Conservation (phyloP, 2,329 filamentous ascomycete species). For the Macroventuria anomochaeta region DNA sequence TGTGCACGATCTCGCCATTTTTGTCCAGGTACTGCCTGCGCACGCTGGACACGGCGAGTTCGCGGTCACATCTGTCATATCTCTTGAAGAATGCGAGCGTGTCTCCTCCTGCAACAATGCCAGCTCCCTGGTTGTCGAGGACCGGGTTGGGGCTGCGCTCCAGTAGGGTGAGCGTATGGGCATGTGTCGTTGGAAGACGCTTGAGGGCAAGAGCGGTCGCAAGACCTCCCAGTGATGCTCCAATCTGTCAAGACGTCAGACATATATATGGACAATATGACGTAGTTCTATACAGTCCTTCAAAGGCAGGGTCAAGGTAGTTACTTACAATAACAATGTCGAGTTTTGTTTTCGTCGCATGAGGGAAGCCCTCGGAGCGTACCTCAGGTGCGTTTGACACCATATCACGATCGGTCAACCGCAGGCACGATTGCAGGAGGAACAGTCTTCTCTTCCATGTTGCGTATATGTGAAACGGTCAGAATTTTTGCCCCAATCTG, state of each 20-base stretch:
- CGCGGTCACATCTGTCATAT: conserved; percentile 33
- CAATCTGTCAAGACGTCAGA: conserved; percentile 29
- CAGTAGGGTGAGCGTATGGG: conserved; percentile 38
- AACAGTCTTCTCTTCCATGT: background rate
- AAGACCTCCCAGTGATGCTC: conserved; percentile 40
- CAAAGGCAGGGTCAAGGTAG: background rate
- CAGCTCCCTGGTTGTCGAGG: conserved; percentile 44
- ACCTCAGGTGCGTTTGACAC: conserved; percentile 6
- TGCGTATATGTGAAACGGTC: conserved; percentile 2
- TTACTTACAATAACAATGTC: conserved; percentile 36
- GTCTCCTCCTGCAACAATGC: conserved; percentile 42
- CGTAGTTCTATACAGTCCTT: background rate
- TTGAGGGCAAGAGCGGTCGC: conserved; percentile 38
- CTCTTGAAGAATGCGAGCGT: conserved; percentile 39
- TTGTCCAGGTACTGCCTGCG: conserved; percentile 38
- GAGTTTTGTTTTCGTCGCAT: conserved; percentile 26
- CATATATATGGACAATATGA: background rate
- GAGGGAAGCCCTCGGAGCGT: conserved; percentile 21
- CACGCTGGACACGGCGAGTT: conserved; percentile 35
- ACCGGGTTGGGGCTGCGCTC: conserved; percentile 40
- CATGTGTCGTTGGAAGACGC: conserved; percentile 30
- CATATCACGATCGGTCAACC: conserved; percentile 20
- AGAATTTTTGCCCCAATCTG: conserved; percentile 9
- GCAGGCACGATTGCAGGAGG: conserved; percentile 11
- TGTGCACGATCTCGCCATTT: conserved; percentile 37